phyloP scores from a whole-genome alignment of 202 grass and related monocot genomes.

The Panicum hallii region DNA sequence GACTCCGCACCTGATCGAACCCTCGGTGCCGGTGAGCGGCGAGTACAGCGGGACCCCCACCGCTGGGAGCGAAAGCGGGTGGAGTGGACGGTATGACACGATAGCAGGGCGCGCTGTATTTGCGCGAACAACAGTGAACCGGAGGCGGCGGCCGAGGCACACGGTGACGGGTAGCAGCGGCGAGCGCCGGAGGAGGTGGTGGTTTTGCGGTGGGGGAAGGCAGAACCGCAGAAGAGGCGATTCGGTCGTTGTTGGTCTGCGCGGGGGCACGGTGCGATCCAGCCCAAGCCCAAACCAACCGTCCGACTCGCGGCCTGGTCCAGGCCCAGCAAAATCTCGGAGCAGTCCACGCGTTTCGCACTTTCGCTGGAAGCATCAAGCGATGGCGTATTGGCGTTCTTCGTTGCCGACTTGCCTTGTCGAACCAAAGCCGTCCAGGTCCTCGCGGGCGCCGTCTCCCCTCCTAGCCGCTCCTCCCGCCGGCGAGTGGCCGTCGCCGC shows the following conservation, averaged over 20 bases:
- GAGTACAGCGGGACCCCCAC: conserved; percentile 15
- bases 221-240: background rate
- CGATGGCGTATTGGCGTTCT: background rate
- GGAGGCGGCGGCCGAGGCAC: conserved; percentile 3
- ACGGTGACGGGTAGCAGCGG: conserved; percentile 28
- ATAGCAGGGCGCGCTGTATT: background rate
- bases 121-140: background rate
- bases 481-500: conserved; percentile 5
- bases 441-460: background rate
- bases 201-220: conserved; percentile 8
- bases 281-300: background rate
- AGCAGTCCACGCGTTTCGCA: background rate
- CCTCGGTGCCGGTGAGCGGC: background rate
- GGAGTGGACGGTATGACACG: background rate
- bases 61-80: background rate
- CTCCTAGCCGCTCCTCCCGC: background rate
- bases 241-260: background rate
- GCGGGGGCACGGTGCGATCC: background rate
- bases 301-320: background rate
- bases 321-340: background rate
- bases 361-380: background rate
- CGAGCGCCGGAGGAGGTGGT: conserved; percentile 26
- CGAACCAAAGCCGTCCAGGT: background rate
- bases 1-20: conserved; percentile 27
- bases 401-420: no score